Base-by-base conservation (phyloP, 2,329 filamentous ascomycete genomes). In the Fusarium sambucinum region DNA sequence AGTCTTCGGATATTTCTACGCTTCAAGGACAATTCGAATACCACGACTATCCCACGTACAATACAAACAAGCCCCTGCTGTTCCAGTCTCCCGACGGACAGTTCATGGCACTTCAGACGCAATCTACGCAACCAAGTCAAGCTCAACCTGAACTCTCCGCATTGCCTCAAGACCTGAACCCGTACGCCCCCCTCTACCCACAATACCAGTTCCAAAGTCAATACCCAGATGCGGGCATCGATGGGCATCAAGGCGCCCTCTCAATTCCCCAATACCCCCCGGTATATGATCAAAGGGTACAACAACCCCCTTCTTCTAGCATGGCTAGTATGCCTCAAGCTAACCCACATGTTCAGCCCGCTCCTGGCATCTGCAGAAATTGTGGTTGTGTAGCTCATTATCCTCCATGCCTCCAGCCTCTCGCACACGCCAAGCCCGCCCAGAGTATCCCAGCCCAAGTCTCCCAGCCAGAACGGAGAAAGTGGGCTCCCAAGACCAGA, bases 361-460 rank as follows among this genome's bases (percentile, higher is more conserved):
- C 16, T 10, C 1, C n/a, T 12, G 4, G 9, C 7, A 8, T 3
- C 11, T 61, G 58, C 23, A 12, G 23, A 12, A 5, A 4, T 7
- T 61, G 58, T 51, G 54, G 40, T 5, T 37, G 40, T 27, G 13
- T n/a, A 10, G 21, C 46, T 21, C 58, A 61, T 30, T 13, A n/a
- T 14, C 32, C 32, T 4, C 30, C 19, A 58, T 60, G 57, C 14
- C 25, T 35, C 23, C 10, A 11, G n/a, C 25, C 14, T 6, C 5
- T 12, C 9, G 16, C 14, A 47, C 13, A 40, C 8, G 11, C 13
- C 12, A 35, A 32, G 42, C 23, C 40, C 14, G 23, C 9, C 17
- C 40, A 27, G 23, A 11, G 10, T 30, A 6, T 10, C 27, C 12
- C 17, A n/a, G 42, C 27, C 14, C 42, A 16, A 32, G 27, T 10